These are phyloP conservation scores for Geranium rotundifolium DNA, from an alignment of 345 rosid genomes.

Conservation along the genomic window DNA sequence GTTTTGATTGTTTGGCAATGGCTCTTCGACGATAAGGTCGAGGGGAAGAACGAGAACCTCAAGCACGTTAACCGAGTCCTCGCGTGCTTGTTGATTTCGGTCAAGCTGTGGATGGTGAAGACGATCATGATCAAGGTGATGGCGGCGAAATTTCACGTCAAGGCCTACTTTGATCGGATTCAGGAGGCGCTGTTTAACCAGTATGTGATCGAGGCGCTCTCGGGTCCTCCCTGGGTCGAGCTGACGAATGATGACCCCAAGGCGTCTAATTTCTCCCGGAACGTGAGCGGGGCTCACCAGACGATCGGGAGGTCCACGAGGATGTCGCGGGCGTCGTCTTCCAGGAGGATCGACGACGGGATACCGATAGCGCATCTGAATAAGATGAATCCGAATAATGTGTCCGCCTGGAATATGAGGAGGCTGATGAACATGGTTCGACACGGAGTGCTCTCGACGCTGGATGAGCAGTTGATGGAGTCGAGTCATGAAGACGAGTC, in stretches of 20 bases:
- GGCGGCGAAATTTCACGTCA: constrained; percentile 61
- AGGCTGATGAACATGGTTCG: constrained; percentile 52
- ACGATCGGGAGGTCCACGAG: constrained; percentile 19
- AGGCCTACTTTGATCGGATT: constrained; percentile 64
- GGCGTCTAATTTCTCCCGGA: background rate
- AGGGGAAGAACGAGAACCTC: constrained; percentile 16
- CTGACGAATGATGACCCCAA: constrained; percentile 28
- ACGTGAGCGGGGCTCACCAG: constrained; percentile 8
- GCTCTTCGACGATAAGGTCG: constrained; percentile 46
- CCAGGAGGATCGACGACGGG: constrained; percentile 25
- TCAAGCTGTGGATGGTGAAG: constrained; percentile 52
- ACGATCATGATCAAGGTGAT: constrained; percentile 56
- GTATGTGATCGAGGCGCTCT: constrained; percentile 49
- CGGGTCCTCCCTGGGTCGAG: constrained; percentile 59
- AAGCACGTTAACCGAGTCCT: constrained; percentile 39
- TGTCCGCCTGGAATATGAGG: constrained; percentile 74
- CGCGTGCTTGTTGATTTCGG: constrained; percentile 44
- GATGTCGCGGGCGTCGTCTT: constrained; percentile 24
- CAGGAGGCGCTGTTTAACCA: constrained; percentile 61
- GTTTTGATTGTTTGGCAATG: constrained; percentile 55
- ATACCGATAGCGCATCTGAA: constrained; percentile 41
- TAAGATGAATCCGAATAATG: constrained; percentile 43
- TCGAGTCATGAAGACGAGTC: constrained; percentile 29
- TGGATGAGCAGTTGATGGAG: constrained; percentile 52
- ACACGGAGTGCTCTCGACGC: constrained; percentile 41